Evolutionary conservation across 1,284 basidiomycete genomes (phyloP).

Genomic region (Puccinia triticina): DNA sequence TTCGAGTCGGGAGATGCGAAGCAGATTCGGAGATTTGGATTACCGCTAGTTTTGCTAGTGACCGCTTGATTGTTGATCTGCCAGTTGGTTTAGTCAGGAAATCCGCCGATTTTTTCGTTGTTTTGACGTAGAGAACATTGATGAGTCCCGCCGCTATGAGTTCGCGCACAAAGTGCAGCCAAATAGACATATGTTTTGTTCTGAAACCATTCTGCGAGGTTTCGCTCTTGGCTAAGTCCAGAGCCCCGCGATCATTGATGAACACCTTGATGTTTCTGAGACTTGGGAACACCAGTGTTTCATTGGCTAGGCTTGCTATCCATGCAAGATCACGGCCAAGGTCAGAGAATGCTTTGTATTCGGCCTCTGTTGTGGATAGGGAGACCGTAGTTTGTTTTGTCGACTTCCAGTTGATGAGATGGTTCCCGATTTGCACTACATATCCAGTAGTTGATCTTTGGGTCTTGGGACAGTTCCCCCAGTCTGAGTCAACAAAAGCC

Average conservation of each 20-base stretch:
- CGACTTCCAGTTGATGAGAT: slow-evolving; percentile 21
- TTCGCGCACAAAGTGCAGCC: neutral
- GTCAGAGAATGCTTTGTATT: too few relatives aligned
- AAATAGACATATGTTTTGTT: slow-evolving; percentile 18
- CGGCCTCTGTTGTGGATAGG: too few relatives aligned
- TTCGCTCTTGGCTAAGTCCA: slow-evolving; percentile 7
- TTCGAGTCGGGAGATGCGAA: too few relatives aligned
- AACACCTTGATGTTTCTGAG: neutral
- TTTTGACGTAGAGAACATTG: neutral
- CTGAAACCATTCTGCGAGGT: too few relatives aligned
- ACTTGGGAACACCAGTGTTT: neutral
- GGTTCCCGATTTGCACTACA: neutral
- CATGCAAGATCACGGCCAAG: too few relatives aligned
- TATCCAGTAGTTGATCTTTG: neutral
- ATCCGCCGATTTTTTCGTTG: neutral
- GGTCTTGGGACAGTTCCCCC: too few relatives aligned
- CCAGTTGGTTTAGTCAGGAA: slow-evolving; percentile 16
- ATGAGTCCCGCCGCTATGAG: neutral
- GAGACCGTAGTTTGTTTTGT: too few relatives aligned
- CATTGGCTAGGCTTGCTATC: too few relatives aligned
- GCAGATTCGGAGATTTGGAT: too few relatives aligned
- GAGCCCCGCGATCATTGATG: neutral
- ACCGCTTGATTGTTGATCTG: too few relatives aligned
- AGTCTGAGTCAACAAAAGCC: neutral
- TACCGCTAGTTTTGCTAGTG: too few relatives aligned